Conservation (phyloP, 2,329 filamentous ascomycete species). For the Penicillium sp. region DNA sequence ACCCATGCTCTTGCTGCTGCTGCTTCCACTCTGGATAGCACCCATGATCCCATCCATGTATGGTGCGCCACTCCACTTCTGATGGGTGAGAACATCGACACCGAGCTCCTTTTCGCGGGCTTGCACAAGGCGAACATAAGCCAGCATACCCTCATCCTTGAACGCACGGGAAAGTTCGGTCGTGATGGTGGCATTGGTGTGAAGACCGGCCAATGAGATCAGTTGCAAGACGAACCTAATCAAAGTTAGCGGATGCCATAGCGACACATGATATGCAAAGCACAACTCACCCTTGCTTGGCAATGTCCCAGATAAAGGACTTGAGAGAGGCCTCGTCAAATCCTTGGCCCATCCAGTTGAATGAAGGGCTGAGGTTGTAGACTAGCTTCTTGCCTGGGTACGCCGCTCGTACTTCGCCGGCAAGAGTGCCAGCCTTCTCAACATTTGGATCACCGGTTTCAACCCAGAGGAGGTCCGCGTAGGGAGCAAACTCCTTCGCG, state of each 20-base stretch:
- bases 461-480: slow-evolving; percentile 93
- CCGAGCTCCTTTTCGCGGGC: slow-evolving; percentile 83
- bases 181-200: slow-evolving; percentile 62
- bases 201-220: slow-evolving; percentile 64
- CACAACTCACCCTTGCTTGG: slow-evolving; percentile 72
- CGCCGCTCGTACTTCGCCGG: slow-evolving; percentile 67
- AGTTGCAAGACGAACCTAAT: slow-evolving; percentile 61
- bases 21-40: slow-evolving; percentile 87
- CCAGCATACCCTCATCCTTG: slow-evolving; percentile 90
- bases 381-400: slow-evolving; percentile 84
- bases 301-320: slow-evolving; percentile 95
- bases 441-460: slow-evolving; percentile 91
- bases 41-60: slow-evolving; percentile 89
- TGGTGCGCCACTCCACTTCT: slow-evolving; percentile 70
- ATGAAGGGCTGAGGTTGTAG: slow-evolving; percentile 93
- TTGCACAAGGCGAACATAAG: slow-evolving; percentile 94
- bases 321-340: slow-evolving; percentile 80
- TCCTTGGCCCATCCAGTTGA: slow-evolving; percentile 98
- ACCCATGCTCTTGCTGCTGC: slow-evolving; percentile 88
- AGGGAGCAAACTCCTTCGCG: slow-evolving; percentile 85
- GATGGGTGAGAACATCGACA: slow-evolving; percentile 90
- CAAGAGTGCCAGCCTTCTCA: slow-evolving; percentile 70
- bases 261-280: background rate
- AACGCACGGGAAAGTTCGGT: slow-evolving; percentile 77
- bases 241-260: slow-evolving; percentile 15